phyloP scores from a whole-genome alignment of 345 rosid species.

The Populus euphratica region DNA sequence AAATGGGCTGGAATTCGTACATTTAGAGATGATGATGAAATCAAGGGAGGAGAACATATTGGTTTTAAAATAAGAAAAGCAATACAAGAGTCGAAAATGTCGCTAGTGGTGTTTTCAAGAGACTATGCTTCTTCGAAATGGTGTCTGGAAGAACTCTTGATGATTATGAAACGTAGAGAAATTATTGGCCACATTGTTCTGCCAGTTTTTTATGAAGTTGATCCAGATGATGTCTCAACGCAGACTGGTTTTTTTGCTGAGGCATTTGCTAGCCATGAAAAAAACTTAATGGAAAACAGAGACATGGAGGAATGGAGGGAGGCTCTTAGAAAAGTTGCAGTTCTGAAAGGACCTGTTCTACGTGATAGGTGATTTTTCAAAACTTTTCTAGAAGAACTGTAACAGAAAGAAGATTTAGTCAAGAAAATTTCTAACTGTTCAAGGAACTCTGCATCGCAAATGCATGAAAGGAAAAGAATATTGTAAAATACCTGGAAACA shows the following conservation, averaged over 20 bases:
- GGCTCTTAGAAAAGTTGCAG: slow-evolving; percentile 12
- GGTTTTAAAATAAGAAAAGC: slow-evolving; percentile 1
- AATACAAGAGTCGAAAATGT: slow-evolving; percentile 6
- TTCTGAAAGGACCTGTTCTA: slow-evolving; percentile 5
- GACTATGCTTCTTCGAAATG: slow-evolving; percentile 15
- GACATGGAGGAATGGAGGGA: slow-evolving; percentile 1
- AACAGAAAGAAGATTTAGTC: too few relatives aligned
- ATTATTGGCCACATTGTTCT: slow-evolving; percentile 1
- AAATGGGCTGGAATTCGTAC: slow-evolving; percentile 3
- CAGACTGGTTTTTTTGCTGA: slow-evolving; percentile 1
- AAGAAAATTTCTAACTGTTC: too few relatives aligned
- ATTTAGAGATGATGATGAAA: slow-evolving; percentile 10
- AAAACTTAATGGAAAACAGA: background rate
- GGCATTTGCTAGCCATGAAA: slow-evolving; percentile 9
- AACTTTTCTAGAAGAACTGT: too few relatives aligned
- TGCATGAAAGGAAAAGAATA: too few relatives aligned
- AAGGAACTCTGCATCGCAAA: too few relatives aligned
- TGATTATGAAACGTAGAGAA: slow-evolving; percentile 7
- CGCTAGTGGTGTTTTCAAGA: slow-evolving; percentile 4
- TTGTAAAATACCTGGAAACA: too few relatives aligned
- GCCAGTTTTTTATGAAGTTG: slow-evolving; percentile 17
- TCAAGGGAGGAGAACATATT: slow-evolving; percentile 5
- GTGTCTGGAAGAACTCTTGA: slow-evolving; percentile 14
- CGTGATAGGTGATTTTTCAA: slow-evolving; percentile 14
- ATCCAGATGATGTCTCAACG: background rate